These are phyloP conservation scores for Pseudovirgaria hyperparasitica DNA, from an alignment of 2,329 filamentous ascomycete genomes.

Conservation along the genomic window DNA sequence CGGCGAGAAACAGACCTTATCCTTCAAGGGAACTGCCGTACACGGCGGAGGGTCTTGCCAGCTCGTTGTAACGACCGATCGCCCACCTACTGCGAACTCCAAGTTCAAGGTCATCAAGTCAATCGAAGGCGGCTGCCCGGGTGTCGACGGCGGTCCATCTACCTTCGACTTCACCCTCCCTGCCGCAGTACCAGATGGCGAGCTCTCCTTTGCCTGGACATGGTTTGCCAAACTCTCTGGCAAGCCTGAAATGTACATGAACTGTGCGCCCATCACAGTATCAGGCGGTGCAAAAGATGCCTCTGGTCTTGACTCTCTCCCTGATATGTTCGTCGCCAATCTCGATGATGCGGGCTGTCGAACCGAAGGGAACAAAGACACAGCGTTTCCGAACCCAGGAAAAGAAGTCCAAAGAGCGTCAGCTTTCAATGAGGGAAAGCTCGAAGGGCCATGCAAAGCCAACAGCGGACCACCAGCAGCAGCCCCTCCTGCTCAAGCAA, in stretches of 20 bases:
- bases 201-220: slow-evolving; percentile 77
- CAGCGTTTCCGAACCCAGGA: slow-evolving; percentile 56
- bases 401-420: slow-evolving; percentile 27
- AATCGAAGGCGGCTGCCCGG: slow-evolving; percentile 75
- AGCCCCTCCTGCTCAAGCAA: slow-evolving; percentile 5
- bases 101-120: slow-evolving; percentile 83
- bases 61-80: slow-evolving; percentile 58
- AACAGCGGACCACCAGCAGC: slow-evolving; percentile 2
- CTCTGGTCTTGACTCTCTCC: slow-evolving; percentile 47
- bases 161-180: slow-evolving; percentile 62
- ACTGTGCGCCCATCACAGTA: slow-evolving; percentile 67
- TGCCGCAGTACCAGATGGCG: slow-evolving; percentile 54
- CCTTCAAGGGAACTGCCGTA: slow-evolving; percentile 58
- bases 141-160: slow-evolving; percentile 45
- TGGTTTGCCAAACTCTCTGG: slow-evolving; percentile 77
- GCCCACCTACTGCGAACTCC: slow-evolving; percentile 38
- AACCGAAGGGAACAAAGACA: slow-evolving; percentile 40
- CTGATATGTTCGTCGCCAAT: slow-evolving; percentile 64
- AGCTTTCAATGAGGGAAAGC: slow-evolving; percentile 13
- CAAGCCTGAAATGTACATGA: slow-evolving; percentile 92
- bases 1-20: slow-evolving; percentile 48
- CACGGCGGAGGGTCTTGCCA: slow-evolving; percentile 93
- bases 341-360: slow-evolving; percentile 41
- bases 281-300: slow-evolving; percentile 39
- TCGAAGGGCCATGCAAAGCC: slow-evolving; percentile 4